phyloP scores from a whole-genome alignment of 1,139 yeast species.

The Yamadazyma friedrichii region DNA sequence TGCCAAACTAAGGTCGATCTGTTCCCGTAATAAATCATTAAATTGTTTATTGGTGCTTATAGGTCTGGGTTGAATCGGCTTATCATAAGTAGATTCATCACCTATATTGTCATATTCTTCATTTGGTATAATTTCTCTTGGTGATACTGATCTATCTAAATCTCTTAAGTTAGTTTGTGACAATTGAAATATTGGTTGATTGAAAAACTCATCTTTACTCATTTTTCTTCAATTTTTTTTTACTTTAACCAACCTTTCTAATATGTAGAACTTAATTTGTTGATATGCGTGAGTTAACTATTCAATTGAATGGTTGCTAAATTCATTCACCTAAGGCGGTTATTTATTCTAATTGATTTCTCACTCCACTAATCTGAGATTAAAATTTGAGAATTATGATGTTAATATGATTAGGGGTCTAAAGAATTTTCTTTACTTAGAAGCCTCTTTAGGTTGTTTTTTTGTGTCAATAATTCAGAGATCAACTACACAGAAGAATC shows the following conservation, averaged over 20 bases:
- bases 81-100: background rate
- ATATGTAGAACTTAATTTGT: no score
- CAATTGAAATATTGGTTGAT: conserved; percentile 24
- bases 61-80: conserved; percentile 5
- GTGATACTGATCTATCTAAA: conserved; percentile 31
- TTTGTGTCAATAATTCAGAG: no score
- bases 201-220: conserved; percentile 17
- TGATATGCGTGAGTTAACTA: no score
- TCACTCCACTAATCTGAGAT: no score
- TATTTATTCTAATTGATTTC: no score
- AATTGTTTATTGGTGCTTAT: conserved; percentile 7
- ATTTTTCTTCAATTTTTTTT: conserved; percentile 1
- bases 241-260: no score
- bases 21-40: conserved; percentile 34
- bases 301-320: no score
- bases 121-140: conserved; percentile 19
- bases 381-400: no score
- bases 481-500: no score
- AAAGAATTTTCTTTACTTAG: no score
- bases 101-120: conserved; percentile 1
- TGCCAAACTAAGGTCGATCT: conserved; percentile 51
- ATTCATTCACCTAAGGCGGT: no score
- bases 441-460: no score
- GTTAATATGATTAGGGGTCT: background rate
- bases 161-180: conserved; percentile 23